Base-by-base conservation (phyloP, 257 asterid species). In the Prunella vulgaris region DNA sequence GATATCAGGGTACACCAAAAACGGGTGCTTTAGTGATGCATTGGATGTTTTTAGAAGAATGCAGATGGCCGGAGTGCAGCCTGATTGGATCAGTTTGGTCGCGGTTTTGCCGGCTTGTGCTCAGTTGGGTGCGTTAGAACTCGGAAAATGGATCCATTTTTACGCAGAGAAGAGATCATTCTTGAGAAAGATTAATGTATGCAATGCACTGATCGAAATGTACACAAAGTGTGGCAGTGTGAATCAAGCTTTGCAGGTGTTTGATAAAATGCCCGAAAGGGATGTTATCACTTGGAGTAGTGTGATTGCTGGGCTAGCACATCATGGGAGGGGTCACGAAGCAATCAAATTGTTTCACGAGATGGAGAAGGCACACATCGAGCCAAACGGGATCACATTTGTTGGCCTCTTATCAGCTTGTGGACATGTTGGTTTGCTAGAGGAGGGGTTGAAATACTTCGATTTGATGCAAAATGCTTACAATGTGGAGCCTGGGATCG, bases 141-240 rank as follows among this genome's bases (percentile, higher is more conserved):
- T 85, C 15, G 97, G 98, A 12, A 84, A 78, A 48, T 88, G 93
- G 96, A 76, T 88, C 80, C 96, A 90, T 67, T 83, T 81, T 40
- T 87, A 84, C 2, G 89, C 95, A 1, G 85, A 74, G 15, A 81
- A 73, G 58, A 77, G 77, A 0, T 90, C 88, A n/a, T 72, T 80
- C 53, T 73, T 90, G 84, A 74, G 70, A 10, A 87, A 73, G 75
- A 84, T 75, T 3, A 9, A 75, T 14, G 76, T 88, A 0, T 84
- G 93, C 81, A 90, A 93, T 53, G 95, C 96, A 3, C 24, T 93
- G 80, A 85, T 88, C 24, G 96, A 90, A 59, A 88, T 93, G 98
- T 93, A 90, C 78, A 79, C 88, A 0, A 93, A 85, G 78, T 90
- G 97, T 67, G 97, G 97, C 10, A 79, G 86, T 30, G 77, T 85